phyloP scores from a whole-genome alignment of 2,329 filamentous ascomycete genomes.

The Aspergillus japonicus region DNA sequence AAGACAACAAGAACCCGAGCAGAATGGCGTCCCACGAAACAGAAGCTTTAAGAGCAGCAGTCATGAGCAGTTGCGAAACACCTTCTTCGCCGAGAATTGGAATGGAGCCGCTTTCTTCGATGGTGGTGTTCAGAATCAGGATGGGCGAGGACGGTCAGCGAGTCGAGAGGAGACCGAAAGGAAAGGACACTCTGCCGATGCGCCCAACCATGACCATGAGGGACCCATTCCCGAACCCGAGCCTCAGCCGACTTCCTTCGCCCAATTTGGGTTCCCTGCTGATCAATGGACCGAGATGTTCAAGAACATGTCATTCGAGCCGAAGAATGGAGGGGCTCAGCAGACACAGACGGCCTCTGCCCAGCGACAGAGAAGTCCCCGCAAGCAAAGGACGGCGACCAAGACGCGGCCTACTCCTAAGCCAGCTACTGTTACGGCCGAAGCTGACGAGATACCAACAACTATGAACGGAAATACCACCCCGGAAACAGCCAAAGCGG shows the following conservation, averaged over 20 bases:
- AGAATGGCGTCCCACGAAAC: slow-evolving; percentile 13
- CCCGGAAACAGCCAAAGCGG: slow-evolving; percentile 17
- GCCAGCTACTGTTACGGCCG: slow-evolving; percentile 38
- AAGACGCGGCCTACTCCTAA: slow-evolving; percentile 33
- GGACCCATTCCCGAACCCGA: slow-evolving; percentile 17
- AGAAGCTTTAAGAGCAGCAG: slow-evolving; percentile 34
- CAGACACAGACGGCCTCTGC: slow-evolving; percentile 21
- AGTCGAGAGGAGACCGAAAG: slow-evolving; percentile 22
- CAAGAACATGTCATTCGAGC: slow-evolving; percentile 32
- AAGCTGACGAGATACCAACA: slow-evolving; percentile 39
- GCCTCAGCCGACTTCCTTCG: slow-evolving; percentile 30
- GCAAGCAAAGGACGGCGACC: slow-evolving; percentile 30
- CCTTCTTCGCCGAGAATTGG: slow-evolving; percentile 46
- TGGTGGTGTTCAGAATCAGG: slow-evolving; percentile 13
- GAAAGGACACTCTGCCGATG: slow-evolving; percentile 18
- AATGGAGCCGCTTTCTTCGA: slow-evolving; percentile 38
- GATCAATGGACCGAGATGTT: slow-evolving; percentile 42
- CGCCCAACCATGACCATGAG: slow-evolving; percentile 22
- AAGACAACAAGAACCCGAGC: slow-evolving; percentile 9
- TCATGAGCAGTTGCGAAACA: slow-evolving; percentile 35
- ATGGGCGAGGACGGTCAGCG: slow-evolving; percentile 23
- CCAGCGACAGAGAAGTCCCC: slow-evolving; percentile 33
- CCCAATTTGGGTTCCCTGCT: slow-evolving; percentile 37
- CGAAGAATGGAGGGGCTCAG: slow-evolving; percentile 28
- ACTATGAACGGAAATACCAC: slow-evolving; percentile 28